Conservation (phyloP, 768 basidiomycete species). For the Amanita rubescens region DNA sequence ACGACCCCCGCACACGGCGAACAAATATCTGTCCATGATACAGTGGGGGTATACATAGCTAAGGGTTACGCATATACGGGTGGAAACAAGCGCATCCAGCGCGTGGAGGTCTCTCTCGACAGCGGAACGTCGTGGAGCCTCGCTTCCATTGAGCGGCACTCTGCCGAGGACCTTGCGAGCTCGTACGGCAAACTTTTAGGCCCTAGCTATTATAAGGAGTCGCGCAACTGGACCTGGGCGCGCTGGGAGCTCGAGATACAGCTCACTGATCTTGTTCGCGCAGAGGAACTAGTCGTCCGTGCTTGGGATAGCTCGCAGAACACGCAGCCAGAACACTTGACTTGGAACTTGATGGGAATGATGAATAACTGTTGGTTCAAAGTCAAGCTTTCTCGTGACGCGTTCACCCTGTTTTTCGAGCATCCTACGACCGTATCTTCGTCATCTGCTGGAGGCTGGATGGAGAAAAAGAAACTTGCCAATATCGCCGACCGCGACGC, state of each 20-base stretch:
- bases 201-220: neutral
- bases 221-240: slow-evolving; percentile 32
- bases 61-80: slow-evolving; percentile 59
- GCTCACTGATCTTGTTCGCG: slow-evolving; percentile 23
- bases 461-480: slow-evolving; percentile 43
- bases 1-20: slow-evolving; percentile 51
- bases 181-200: neutral
- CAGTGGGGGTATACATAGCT: slow-evolving; percentile 28
- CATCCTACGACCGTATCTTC: slow-evolving; percentile 24
- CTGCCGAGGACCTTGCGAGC: neutral
- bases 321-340: slow-evolving; percentile 49
- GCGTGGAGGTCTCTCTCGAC: slow-evolving; percentile 52
- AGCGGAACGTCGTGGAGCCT: slow-evolving; percentile 44
- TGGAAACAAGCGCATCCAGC: slow-evolving; percentile 48
- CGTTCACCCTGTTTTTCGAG: slow-evolving; percentile 52
- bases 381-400: neutral
- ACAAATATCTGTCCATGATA: slow-evolving; percentile 16
- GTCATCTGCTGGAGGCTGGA: slow-evolving; percentile 50
- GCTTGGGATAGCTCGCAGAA: slow-evolving; percentile 48
- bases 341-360: slow-evolving; percentile 53
- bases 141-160: slow-evolving; percentile 13
- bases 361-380: slow-evolving; percentile 49
- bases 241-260: slow-evolving; percentile 43
- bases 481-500: neutral
- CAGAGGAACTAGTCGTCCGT: slow-evolving; percentile 38